A percentile compares a stretch with the other conserved stretches of the same genome.
Evolutionary conservation across 352 stramenopile species (phyloP).

Genomic region (Phytophthora ramorum): DNA sequence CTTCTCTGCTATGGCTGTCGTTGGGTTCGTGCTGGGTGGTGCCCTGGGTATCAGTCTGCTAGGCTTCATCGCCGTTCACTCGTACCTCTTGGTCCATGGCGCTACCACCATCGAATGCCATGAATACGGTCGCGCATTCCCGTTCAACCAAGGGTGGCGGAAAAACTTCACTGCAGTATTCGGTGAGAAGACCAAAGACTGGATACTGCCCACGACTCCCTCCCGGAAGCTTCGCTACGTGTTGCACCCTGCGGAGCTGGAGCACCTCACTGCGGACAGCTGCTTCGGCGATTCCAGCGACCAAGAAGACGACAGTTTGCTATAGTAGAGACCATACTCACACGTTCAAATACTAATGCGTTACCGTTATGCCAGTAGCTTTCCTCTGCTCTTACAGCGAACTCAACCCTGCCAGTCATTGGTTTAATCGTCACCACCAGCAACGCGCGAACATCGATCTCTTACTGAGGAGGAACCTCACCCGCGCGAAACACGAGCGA

Average conservation of each 20-base stretch:
- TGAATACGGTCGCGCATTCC: slow-evolving; percentile 64
- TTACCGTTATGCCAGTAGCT: slow-evolving; percentile 10
- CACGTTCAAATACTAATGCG: slow-evolving; percentile 25
- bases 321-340: slow-evolving; percentile 38
- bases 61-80: slow-evolving; percentile 78
- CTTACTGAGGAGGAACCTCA: slow-evolving; percentile 57
- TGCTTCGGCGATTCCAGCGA: slow-evolving; percentile 56
- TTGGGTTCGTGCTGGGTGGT: slow-evolving; percentile 77
- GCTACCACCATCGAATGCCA: slow-evolving; percentile 86
- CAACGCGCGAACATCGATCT: neutral
- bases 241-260: slow-evolving; percentile 53
- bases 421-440: neutral
- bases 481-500: slow-evolving; percentile 86
- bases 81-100: slow-evolving; percentile 68
- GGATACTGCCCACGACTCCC: slow-evolving; percentile 56
- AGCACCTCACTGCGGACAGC: slow-evolving; percentile 54
- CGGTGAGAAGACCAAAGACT: slow-evolving; percentile 60
- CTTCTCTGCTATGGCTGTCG: slow-evolving; percentile 55
- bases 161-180: slow-evolving; percentile 64
- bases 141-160: slow-evolving; percentile 75
- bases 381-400: slow-evolving; percentile 16
- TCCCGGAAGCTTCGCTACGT: slow-evolving; percentile 21
- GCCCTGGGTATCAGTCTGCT: slow-evolving; percentile 75
- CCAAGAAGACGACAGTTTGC: slow-evolving; percentile 63
- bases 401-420: slow-evolving; percentile 2